These are phyloP conservation scores for Geotrichum reessii DNA, from an alignment of 1,139 yeast species.

Conservation along the genomic window DNA sequence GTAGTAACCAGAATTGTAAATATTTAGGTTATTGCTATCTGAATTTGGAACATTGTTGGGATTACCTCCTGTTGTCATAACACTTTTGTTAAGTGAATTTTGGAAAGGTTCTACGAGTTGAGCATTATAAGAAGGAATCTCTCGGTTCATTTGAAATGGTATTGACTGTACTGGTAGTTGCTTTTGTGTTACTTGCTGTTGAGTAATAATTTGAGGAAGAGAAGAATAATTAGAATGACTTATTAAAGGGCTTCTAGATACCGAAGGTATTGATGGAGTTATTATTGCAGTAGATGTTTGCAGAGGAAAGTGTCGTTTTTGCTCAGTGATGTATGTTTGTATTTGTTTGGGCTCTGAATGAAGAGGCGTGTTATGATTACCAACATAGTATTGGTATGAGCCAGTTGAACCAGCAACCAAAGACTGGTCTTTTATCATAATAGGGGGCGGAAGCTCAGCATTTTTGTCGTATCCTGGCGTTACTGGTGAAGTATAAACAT, in stretches of 20 bases:
- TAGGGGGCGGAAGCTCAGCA: background rate
- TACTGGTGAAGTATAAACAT: background rate
- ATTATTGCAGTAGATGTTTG: background rate
- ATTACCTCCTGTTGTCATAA: background rate
- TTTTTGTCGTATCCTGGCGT: background rate
- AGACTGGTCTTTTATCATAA: background rate
- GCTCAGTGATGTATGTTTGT: background rate
- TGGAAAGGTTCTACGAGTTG: background rate
- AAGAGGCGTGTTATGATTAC: background rate
- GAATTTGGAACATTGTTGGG: background rate
- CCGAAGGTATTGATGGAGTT: background rate
- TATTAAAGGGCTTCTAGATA: background rate
- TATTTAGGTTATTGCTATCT: background rate
- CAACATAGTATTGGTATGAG: background rate
- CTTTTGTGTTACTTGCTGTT: background rate
- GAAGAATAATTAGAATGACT: background rate
- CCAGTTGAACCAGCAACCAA: background rate
- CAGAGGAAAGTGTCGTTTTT: background rate
- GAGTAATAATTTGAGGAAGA: background rate
- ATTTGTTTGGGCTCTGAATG: background rate
- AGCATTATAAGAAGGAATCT: background rate
- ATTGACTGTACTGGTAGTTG: background rate
- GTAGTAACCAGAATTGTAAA: background rate
- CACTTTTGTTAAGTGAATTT: background rate
- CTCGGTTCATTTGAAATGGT: background rate